Evolutionary conservation across 139 green algal genomes (phyloP).

Genomic region (Picochlorum sp.): DNA sequence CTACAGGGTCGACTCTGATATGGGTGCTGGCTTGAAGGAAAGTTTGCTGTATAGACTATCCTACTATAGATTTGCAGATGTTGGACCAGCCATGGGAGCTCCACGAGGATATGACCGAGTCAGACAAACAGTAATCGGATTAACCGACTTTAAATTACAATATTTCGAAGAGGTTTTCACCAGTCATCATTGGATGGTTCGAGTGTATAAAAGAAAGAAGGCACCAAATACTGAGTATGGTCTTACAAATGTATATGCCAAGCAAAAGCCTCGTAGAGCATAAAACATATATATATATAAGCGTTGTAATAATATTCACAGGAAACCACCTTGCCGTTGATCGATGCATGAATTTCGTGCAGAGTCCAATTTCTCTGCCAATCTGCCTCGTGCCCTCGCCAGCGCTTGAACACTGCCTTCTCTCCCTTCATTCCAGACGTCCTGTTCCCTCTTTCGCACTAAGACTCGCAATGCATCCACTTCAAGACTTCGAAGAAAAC

Average conservation of each 20-base stretch:
- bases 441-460: too few relatives aligned
- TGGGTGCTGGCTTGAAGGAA: slow-evolving; percentile 51
- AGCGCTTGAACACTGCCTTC: neutral
- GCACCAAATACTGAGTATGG: slow-evolving; percentile 34
- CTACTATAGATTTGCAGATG: slow-evolving; percentile 80
- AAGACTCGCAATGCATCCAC: too few relatives aligned
- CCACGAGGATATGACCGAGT: slow-evolving; percentile 74
- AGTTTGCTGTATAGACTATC: slow-evolving; percentile 76
- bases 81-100: slow-evolving; percentile 20
- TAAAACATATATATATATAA: neutral
- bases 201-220: slow-evolving; percentile 56
- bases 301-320: neutral
- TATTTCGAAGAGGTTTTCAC: slow-evolving; percentile 96
- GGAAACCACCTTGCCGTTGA: neutral
- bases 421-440: neutral
- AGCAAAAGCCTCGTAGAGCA: neutral
- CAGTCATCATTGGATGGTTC: slow-evolving; percentile 82
- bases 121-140: slow-evolving; percentile 62
- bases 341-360: too few relatives aligned
- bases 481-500: too few relatives aligned
- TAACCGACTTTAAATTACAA: slow-evolving; percentile 55
- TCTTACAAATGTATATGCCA: slow-evolving; percentile 14
- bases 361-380: too few relatives aligned
- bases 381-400: neutral
- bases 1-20: slow-evolving; percentile 70